Evolutionary conservation across 176 grass and related monocot genomes (phyloP), one percentile per base, ranked within the genome.

Genomic region (Oryza glaberrima): DNA sequence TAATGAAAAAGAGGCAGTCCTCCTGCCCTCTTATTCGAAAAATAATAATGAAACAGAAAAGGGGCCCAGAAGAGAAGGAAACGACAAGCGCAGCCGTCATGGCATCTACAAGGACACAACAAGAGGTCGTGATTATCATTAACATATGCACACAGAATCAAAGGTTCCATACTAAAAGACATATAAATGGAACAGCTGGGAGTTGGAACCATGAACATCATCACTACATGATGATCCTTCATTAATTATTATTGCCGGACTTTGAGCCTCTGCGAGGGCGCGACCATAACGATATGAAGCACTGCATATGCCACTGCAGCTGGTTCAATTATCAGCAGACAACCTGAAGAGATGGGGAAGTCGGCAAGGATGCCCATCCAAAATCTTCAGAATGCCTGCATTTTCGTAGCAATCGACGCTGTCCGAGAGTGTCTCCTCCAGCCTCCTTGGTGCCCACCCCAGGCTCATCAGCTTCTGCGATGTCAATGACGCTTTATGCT

Each of bases 401-500:
- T 83, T 81, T 64, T 77, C 73, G 4, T 86, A 90, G 58, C 20
- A 88, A 11, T 88, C 66, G 2, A 90, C 45, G 12, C 82, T 78
- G 12, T 92, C 87, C 0, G 12, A 0, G 3, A 94, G 78, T 10
- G 69, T 86, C 65, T 90, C 85, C 47, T 90, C 40, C n/a, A 88
- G 70, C 25, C 44, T 76, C 82, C 69, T 83, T 17, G 75, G 81
- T 4, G 69, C 68, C 93, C 90, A 94, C 4, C 93, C 85, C 32
- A 86, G 80, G 25, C 80, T 84, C 76, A 52, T 69, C 43, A 92
- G 67, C 58, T 90, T 94, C 60, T 74, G 75, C 0, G 34, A 90
- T 12, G 70, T 77, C 8, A 88, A 32, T 3, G 9, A 3, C 0
- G 15, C 17, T 17, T 47, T 63, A 9, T n/a, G n/a, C 16, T 85